Evolutionary conservation across 2,329 filamentous ascomycete species (phyloP).

Genomic region (Didymella pinodella): DNA sequence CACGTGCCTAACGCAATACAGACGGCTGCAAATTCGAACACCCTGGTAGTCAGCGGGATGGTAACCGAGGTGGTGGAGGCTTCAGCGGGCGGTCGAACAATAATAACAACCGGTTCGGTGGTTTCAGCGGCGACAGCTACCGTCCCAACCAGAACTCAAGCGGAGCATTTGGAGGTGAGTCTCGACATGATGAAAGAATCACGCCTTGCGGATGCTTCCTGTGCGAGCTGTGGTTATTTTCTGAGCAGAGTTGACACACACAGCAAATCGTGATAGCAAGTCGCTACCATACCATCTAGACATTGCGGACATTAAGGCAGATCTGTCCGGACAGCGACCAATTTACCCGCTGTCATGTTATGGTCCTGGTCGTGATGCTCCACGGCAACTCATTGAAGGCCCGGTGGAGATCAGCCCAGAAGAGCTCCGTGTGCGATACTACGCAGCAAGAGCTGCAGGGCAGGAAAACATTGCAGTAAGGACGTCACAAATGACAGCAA

Average conservation of each 20-base stretch:
- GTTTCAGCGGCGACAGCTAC: conserved; percentile 52
- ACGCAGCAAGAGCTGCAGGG: conserved; percentile 68
- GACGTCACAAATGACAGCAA: not conserved
- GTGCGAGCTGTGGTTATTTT: not conserved
- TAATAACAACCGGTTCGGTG: conserved; percentile 62
- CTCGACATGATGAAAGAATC: not conserved
- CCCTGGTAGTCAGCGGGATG: conserved; percentile 53
- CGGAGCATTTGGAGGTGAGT: conserved; percentile 54
- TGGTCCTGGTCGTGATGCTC: conserved; percentile 77
- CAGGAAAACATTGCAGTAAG: conserved; percentile 64
- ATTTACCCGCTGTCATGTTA: conserved; percentile 89
- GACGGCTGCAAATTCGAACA: conserved; percentile 69
- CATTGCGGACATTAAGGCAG: conserved; percentile 52
- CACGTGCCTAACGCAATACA: conserved; percentile 41
- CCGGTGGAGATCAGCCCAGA: conserved; percentile 86
- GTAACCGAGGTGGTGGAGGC: conserved; percentile 32
- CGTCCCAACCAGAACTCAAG: conserved; percentile 35
- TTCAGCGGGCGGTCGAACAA: conserved; percentile 36
- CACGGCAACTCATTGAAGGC: conserved; percentile 84
- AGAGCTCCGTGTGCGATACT: conserved; percentile 79
- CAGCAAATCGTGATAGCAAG: conserved; percentile 32
- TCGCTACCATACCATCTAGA: conserved; percentile 38
- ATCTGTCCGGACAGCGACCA: conserved; percentile 75
- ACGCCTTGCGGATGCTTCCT: not conserved
- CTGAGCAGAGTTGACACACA: not conserved